Percentiles rank a stretch among this genome's conserved stretches.
Evolutionary conservation across 2,329 filamentous ascomycete species (phyloP).

Genomic region (Pezizomycotina sp.): DNA sequence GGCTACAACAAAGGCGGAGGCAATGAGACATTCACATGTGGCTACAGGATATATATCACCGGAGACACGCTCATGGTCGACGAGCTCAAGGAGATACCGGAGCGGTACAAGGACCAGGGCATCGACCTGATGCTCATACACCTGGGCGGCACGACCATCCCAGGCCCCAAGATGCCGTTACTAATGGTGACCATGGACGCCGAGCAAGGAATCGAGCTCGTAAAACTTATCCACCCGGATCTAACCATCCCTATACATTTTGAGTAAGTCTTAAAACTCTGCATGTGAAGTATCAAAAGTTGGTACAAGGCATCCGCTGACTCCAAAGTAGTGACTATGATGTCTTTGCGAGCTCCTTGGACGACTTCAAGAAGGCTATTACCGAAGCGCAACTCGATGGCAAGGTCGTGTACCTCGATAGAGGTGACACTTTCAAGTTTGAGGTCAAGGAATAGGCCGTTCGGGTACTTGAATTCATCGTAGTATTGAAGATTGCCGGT

Average conservation of each 20-base stretch:
- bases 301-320: too few relatives aligned
- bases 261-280: constrained; percentile 30
- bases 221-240: constrained; percentile 43
- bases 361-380: constrained; percentile 43
- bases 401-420: constrained; percentile 44
- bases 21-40: constrained; percentile 34
- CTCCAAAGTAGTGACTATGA: constrained; percentile 37
- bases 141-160: constrained; percentile 49
- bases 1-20: constrained; percentile 31
- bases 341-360: constrained; percentile 42
- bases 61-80: constrained; percentile 48
- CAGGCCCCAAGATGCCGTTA: constrained; percentile 40
- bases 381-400: constrained; percentile 36
- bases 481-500: too few relatives aligned
- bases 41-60: constrained; percentile 48
- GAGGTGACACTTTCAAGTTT: constrained; percentile 42
- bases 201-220: constrained; percentile 43
- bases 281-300: background rate
- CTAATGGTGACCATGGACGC: constrained; percentile 56
- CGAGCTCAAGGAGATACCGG: constrained; percentile 44
- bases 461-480: too few relatives aligned
- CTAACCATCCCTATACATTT: constrained; percentile 48
- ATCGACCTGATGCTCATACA: constrained; percentile 53
- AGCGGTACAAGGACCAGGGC: constrained; percentile 37
- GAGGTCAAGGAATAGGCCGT: too few relatives aligned